Percentiles rank a stretch among this genome's conserved stretches.
phyloP scores from a whole-genome alignment of 2,329 filamentous ascomycete genomes.

The Diaporthe citrichinensis region DNA sequence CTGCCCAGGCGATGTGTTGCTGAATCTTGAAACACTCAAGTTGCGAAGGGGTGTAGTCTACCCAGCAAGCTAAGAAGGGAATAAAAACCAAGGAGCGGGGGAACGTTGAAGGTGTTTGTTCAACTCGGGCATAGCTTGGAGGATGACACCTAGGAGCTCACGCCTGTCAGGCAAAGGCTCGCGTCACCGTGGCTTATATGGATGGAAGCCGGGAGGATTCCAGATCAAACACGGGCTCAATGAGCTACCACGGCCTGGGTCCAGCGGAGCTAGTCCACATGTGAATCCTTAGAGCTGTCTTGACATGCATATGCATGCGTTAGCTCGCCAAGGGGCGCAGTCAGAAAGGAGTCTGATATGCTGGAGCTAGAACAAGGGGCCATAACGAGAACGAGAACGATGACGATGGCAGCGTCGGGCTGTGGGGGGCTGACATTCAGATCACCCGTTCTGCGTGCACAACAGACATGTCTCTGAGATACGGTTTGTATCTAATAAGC shows the following conservation, averaged over 20 bases:
- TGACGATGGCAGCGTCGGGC: neutral
- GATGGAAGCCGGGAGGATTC: slow-evolving; percentile 15
- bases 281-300: neutral
- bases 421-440: neutral
- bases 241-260: neutral
- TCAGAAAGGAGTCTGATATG: neutral
- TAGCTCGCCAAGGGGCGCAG: neutral
- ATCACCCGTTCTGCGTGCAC: too few relatives aligned
- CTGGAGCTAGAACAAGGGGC: neutral
- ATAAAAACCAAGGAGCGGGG: neutral
- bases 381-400: slow-evolving; percentile 23
- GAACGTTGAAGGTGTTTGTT: neutral
- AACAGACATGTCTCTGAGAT: neutral
- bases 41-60: neutral
- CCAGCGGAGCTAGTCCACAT: neutral
- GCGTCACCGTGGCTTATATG: slow-evolving; percentile 2
- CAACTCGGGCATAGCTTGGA: neutral
- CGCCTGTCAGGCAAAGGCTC: neutral
- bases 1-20: neutral
- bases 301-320: neutral
- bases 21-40: neutral
- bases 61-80: neutral
- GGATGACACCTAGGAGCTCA: neutral
- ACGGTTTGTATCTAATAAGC: neutral
- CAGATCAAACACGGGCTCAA: neutral